Conservation (phyloP, 441 rosid genomes). For the Corymbia citriodora region DNA sequence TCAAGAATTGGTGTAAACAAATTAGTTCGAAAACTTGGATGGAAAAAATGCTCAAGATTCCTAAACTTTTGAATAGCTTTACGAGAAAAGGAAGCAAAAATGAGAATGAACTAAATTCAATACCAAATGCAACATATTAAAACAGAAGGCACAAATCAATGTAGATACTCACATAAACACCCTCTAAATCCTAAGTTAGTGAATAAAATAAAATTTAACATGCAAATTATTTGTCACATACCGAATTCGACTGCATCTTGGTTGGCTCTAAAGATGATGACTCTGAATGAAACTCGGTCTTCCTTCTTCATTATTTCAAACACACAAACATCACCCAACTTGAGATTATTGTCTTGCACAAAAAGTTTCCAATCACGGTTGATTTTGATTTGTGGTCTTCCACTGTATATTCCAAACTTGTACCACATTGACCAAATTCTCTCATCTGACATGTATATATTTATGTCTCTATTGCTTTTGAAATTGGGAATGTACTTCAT, state of each 20-base stretch:
- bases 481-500: background rate
- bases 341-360: background rate
- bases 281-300: background rate
- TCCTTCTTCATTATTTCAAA: background rate
- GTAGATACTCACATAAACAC: background rate
- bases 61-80: background rate
- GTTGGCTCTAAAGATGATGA: background rate
- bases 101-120: background rate
- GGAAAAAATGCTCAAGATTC: background rate
- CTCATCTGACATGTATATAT: background rate
- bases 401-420: background rate
- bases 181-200: background rate
- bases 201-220: background rate
- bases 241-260: background rate
- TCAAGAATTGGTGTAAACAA: background rate
- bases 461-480: background rate
- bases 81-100: background rate
- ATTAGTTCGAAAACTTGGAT: background rate
- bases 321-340: slow-evolving; percentile 7
- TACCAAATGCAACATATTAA: background rate
- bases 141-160: background rate
- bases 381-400: background rate
- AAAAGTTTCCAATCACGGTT: background rate
- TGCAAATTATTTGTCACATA: background rate
- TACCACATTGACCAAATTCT: background rate